These are phyloP conservation scores for Aureobasidium musti DNA, from an alignment of 2,329 filamentous ascomycete genomes.

Conservation along the genomic window DNA sequence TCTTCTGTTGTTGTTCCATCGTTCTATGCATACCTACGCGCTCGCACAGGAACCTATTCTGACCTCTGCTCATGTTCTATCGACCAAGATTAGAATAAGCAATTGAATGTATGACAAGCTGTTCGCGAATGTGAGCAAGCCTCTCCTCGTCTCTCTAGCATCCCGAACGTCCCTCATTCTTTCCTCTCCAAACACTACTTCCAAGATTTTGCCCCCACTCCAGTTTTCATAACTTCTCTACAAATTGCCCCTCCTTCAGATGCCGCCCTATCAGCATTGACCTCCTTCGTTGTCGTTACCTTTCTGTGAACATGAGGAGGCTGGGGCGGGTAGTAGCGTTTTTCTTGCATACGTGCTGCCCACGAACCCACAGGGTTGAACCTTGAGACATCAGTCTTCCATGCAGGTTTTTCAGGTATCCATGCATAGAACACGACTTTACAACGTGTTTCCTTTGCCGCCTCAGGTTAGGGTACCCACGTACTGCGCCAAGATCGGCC, in stretches of 20 bases:
- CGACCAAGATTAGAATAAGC: background rate
- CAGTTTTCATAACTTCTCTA: conserved; percentile 16
- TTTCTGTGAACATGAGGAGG: conserved; percentile 7
- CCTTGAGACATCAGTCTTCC: background rate
- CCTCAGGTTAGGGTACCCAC: conserved; percentile 23
- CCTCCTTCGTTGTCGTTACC: background rate
- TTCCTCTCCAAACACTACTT: background rate
- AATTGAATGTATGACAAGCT: background rate
- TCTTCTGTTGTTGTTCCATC: conserved; percentile 1
- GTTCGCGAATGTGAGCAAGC: background rate
- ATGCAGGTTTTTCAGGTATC: background rate
- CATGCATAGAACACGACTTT: conserved; percentile 10
- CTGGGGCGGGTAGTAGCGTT: conserved; percentile 7
- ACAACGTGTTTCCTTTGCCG: conserved; percentile 11
- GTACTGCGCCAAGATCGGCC: conserved; percentile 24
- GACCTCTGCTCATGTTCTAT: background rate
- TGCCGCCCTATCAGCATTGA: conserved; percentile 22
- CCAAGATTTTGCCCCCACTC: conserved; percentile 18
- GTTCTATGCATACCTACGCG: conserved; percentile 22
- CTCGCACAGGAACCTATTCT: background rate
- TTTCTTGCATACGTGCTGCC: background rate
- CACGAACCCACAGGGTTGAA: conserved; percentile 3
- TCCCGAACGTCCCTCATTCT: background rate
- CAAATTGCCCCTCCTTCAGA: conserved; percentile 6
- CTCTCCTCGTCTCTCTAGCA: background rate